Conservation (phyloP, 2,329 filamentous ascomycete species). For the Coniochaeta hoffmannii region DNA sequence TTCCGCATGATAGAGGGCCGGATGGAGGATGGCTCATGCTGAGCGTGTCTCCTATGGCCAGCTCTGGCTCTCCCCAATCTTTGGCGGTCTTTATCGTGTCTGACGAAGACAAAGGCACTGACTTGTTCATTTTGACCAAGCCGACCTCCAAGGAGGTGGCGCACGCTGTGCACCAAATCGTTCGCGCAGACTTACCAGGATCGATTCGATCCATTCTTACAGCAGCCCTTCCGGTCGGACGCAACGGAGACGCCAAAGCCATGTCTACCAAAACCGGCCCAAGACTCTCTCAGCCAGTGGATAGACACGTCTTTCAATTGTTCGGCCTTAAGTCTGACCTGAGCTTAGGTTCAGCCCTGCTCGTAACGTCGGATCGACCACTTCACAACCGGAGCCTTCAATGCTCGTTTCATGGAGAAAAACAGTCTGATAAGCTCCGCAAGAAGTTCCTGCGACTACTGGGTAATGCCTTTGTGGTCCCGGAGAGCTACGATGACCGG, state of each 20-base stretch:
- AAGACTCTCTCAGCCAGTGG: background rate
- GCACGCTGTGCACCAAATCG: background rate
- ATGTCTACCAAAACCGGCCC: background rate
- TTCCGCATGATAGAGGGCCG: slow-evolving; percentile 32
- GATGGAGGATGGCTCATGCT: slow-evolving; percentile 32
- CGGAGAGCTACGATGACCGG: slow-evolving; percentile 22
- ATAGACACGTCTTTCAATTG: slow-evolving; percentile 8
- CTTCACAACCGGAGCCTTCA: background rate
- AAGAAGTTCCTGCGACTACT: slow-evolving; percentile 12
- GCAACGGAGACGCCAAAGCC: background rate
- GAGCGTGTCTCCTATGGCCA: slow-evolving; percentile 21
- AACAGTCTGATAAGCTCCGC: background rate
- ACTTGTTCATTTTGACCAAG: slow-evolving; percentile 15
- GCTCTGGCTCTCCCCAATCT: slow-evolving; percentile 5
- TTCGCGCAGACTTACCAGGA: background rate
- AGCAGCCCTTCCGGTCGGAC: background rate
- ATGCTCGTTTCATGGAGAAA: slow-evolving; percentile 11
- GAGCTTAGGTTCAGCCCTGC: slow-evolving; percentile 8
- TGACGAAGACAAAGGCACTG: slow-evolving; percentile 8
- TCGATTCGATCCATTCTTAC: background rate
- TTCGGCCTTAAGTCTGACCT: slow-evolving; percentile 8
- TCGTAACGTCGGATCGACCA: background rate
- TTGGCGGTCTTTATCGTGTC: slow-evolving; percentile 19
- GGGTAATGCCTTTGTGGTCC: slow-evolving; percentile 22
- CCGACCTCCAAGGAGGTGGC: background rate